Base-by-base conservation (phyloP, 2,329 filamentous ascomycete species). In the Fusarium sp. region DNA sequence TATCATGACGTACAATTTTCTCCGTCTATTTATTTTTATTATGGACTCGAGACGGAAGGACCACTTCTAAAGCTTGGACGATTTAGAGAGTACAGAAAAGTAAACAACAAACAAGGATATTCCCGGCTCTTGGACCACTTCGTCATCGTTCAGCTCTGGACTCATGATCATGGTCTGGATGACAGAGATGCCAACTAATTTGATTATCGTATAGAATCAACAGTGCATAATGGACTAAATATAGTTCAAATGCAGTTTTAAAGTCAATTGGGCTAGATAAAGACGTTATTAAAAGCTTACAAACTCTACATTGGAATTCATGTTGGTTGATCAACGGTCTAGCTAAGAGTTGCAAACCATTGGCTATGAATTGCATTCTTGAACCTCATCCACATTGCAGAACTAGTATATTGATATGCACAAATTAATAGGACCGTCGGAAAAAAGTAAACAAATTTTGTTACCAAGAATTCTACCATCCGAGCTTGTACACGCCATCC, bases 41-140 rank as follows among this genome's bases (percentile, higher is more conserved):
- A 47, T 43, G 8, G 25, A 47, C 42, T 38, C n/a, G 14, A 55
- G 38, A 63, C 29, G 20, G 22, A 61, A 44, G 56, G 24, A 25
- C 25, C 30, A 43, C 25, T 38, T 44, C 16, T 22, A 29, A 54
- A 25, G 29, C 38, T 34, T 14, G 14, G 22, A 47, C 38, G 18
- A 29, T 54, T 56, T 52, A n/a, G 8, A 25, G 11, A 16, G 34
- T 43, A 25, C 40, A 56, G 25, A 18, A 43, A 63, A 49, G 42
- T 55, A 63, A 56, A 63, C 45, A 63, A 63, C 60, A 47, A 63
- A 63, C 59, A 63, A 47, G 60, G 60, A 46, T 63, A 46, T 56
- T 7, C 60, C 59, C 59, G n/a, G 16, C 58, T 55, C 50, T 27
- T 53, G 50, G 50, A 43, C 50, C 50, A 43, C 50, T 15, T 15